A percentile compares a stretch with the other conserved stretches of the same genome.
Conservation (phyloP, 208 protist genomes). For the Porcisia deanei region DNA sequence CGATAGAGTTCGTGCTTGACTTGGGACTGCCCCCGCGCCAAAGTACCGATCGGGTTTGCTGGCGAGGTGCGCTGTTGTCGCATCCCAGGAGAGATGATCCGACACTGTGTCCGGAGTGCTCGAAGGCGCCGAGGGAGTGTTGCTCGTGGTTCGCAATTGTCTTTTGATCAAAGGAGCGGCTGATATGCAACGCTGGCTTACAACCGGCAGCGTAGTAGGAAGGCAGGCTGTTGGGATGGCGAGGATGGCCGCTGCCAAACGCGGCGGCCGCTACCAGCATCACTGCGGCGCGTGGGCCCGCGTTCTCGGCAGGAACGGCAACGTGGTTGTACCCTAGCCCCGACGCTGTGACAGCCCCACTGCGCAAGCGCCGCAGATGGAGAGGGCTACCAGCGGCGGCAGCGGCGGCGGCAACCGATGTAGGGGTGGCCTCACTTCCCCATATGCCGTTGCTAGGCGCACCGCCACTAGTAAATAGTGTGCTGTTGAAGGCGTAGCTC, state of each 20-base stretch:
- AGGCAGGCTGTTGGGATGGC: conserved; percentile 21
- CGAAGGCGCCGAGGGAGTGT: conserved; percentile 23
- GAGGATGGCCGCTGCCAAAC: background rate
- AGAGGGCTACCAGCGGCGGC: background rate
- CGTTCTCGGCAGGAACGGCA: background rate
- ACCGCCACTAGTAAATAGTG: background rate
- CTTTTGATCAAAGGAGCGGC: conserved; percentile 37
- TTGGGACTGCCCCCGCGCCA: conserved; percentile 6
- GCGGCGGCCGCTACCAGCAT: background rate
- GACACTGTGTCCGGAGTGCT: conserved; percentile 23
- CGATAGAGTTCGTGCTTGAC: conserved; percentile 20
- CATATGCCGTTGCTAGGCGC: background rate
- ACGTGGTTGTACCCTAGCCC: background rate
- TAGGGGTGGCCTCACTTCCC: background rate
- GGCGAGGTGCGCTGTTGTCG: background rate
- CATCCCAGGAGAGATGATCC: conserved; percentile 13
- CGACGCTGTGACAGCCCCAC: background rate
- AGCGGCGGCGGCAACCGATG: background rate
- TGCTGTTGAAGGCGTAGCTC: background rate
- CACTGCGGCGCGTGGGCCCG: background rate
- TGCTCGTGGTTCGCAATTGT: conserved; percentile 28
- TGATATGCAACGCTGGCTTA: conserved; percentile 25
- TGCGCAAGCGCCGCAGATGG: conserved; percentile 4
- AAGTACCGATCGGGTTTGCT: conserved; percentile 12
- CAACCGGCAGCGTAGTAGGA: conserved; percentile 20